Evolutionary conservation across 176 grass and related monocot genomes (phyloP).

Genomic region (Triticum turgidum): DNA sequence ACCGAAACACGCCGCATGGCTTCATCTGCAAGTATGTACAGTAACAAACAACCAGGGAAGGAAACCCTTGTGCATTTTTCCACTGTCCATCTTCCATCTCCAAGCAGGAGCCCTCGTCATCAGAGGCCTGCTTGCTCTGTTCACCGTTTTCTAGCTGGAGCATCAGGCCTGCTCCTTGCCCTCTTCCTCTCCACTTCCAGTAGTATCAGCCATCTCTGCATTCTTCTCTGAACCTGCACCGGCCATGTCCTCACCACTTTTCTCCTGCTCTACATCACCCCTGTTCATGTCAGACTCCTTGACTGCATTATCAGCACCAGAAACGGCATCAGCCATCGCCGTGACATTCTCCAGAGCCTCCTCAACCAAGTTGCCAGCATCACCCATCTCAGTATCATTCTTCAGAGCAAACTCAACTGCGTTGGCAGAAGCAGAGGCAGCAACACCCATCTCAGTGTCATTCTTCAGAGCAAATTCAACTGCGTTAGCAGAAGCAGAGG

Average conservation of each 20-base stretch:
- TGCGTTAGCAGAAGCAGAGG: neutral
- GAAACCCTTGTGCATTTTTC: neutral
- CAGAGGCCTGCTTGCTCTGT: neutral
- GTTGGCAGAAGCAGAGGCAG: neutral
- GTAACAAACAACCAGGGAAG: neutral
- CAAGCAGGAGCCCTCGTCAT: neutral
- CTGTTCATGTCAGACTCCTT: slow-evolving; percentile 13
- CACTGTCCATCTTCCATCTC: slow-evolving; percentile 8
- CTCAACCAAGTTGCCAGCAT: slow-evolving; percentile 22
- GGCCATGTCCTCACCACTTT: neutral
- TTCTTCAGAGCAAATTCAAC: slow-evolving; percentile 17
- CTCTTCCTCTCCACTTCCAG: neutral
- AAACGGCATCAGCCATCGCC: neutral
- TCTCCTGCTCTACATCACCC: neutral
- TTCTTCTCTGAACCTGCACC: neutral
- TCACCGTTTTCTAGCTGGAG: neutral
- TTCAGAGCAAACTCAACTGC: slow-evolving; percentile 17
- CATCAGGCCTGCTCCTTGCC: neutral
- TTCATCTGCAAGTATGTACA: slow-evolving; percentile 37
- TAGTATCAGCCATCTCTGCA: neutral
- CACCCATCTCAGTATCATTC: neutral
- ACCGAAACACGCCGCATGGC: neutral
- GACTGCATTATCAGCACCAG: slow-evolving; percentile 12
- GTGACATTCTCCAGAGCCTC: slow-evolving; percentile 11
- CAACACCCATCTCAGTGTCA: neutral